phyloP scores from a whole-genome alignment of 176 grass and related monocot genomes.

The Thinopyrum elongatum region DNA sequence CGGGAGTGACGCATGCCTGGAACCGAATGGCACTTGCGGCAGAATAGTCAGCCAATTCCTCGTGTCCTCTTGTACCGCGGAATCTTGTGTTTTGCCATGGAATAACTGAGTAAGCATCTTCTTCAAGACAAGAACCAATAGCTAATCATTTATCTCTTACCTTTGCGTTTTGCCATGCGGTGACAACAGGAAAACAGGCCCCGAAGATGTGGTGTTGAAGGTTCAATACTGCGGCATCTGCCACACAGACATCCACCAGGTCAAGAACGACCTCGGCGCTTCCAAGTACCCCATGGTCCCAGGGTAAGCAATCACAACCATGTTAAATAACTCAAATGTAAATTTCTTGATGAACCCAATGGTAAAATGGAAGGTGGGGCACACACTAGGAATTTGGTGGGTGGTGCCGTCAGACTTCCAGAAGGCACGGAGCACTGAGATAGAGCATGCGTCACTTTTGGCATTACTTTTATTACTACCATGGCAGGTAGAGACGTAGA shows the following conservation, averaged over 20 bases:
- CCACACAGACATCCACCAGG: conserved; percentile 92
- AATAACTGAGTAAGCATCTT: neutral
- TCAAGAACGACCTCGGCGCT: conserved; percentile 83
- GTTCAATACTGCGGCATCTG: conserved; percentile 87
- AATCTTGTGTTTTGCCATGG: neutral
- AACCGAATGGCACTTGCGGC: neutral
- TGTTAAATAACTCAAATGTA: neutral
- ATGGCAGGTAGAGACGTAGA: conserved; percentile 13
- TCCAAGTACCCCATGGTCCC: conserved; percentile 99
- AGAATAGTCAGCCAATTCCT: neutral
- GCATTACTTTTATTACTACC: neutral
- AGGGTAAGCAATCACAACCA: conserved; percentile 48
- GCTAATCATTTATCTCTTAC: neutral
- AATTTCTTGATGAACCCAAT: too few relatives aligned
- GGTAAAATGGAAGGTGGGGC: too few relatives aligned
- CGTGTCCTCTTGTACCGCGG: neutral
- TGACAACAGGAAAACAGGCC: conserved; percentile 61
- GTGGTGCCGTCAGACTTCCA: neutral
- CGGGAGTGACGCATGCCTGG: neutral
- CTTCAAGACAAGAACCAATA: neutral
- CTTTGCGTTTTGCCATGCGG: neutral
- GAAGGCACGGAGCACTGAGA: neutral
- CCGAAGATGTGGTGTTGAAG: conserved; percentile 86
- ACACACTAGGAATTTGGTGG: neutral
- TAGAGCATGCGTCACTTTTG: neutral